Percentiles rank a stretch among this genome's conserved stretches.
These are phyloP conservation scores for Cladosporium sp. DNA, from an alignment of 2,329 filamentous ascomycete species.

Conservation along the genomic window DNA sequence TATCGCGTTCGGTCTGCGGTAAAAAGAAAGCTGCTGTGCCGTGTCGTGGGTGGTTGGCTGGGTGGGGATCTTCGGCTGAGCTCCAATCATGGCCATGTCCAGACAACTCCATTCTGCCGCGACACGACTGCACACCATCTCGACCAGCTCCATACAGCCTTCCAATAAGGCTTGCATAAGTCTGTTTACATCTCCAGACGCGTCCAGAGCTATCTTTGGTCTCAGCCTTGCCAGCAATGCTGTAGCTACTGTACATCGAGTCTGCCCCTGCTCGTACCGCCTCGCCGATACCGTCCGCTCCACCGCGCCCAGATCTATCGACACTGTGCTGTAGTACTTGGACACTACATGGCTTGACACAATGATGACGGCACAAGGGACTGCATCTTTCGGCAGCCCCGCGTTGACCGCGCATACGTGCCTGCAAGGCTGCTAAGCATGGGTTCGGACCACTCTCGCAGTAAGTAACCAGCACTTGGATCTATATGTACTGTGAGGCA, in stretches of 20 bases:
- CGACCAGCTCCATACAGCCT: not conserved
- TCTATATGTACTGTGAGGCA: not conserved
- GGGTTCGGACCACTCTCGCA: not conserved
- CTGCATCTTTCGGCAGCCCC: not conserved
- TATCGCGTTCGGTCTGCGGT: too few species aligned
- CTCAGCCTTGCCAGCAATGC: not conserved
- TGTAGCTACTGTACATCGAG: constrained; percentile 1
- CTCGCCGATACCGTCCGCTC: not conserved
- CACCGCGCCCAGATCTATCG: not conserved
- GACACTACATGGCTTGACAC: not conserved
- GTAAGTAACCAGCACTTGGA: not conserved
- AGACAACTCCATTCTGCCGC: not conserved
- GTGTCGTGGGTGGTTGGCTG: too few species aligned
- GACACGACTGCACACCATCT: not conserved
- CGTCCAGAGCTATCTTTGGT: not conserved
- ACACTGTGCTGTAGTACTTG: not conserved
- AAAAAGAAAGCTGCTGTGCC: too few species aligned
- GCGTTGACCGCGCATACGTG: not conserved
- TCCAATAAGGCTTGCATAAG: constrained; percentile 1
- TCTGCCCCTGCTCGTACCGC: not conserved
- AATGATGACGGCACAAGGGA: not conserved
- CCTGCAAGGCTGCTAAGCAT: not conserved
- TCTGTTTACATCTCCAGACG: not conserved
- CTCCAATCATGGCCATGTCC: not conserved
- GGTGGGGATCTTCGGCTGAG: not conserved